phyloP scores from a whole-genome alignment of 176 grass and related monocot genomes.

The Elymus sibiricus region DNA sequence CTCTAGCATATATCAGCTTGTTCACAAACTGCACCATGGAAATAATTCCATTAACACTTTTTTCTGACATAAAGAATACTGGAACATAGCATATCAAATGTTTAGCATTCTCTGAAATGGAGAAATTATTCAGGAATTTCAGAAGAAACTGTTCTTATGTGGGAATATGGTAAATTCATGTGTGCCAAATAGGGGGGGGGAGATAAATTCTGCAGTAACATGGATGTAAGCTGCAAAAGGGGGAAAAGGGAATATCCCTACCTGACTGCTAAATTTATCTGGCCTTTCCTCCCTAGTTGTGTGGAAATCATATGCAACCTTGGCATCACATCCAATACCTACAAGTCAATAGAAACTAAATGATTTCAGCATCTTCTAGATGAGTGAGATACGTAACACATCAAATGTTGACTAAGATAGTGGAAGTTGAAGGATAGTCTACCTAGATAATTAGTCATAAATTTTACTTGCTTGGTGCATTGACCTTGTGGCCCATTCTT shows the following conservation, averaged over 20 bases:
- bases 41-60: neutral
- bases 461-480: conserved; percentile 65
- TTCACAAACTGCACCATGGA: conserved; percentile 72
- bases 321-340: conserved; percentile 99
- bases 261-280: conserved; percentile 87
- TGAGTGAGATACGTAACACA: neutral
- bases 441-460: conserved; percentile 98
- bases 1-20: conserved; percentile 97
- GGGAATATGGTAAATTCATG: neutral
- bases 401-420: neutral
- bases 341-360: conserved; percentile 16
- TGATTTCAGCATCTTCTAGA: neutral
- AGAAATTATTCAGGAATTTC: neutral
- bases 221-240: neutral
- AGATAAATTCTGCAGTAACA: neutral
- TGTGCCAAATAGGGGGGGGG: neutral
- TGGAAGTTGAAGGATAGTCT: conserved; percentile 6
- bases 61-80: neutral
- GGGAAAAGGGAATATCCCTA: conserved; percentile 16
- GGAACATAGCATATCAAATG: neutral
- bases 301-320: conserved; percentile 94
- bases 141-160: neutral
- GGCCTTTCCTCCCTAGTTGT: conserved; percentile 79
- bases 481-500: conserved; percentile 37
- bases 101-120: neutral